Base-by-base conservation (phyloP, 2,329 filamentous ascomycete genomes). In the Penicillium sp. region DNA sequence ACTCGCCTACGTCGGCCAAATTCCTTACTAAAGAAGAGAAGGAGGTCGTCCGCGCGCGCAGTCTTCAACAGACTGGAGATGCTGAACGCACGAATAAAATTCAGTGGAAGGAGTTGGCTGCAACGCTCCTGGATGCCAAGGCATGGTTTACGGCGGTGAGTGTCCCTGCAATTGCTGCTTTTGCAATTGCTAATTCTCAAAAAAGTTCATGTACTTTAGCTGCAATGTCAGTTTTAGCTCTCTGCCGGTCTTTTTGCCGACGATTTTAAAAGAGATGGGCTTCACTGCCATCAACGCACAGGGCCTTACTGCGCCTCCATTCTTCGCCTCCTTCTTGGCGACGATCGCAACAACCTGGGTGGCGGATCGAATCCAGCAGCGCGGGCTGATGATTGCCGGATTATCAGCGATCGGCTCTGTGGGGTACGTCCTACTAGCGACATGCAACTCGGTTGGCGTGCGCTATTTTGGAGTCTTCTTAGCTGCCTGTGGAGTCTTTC, bases 281-380 rank as follows among this genome's bases (percentile, higher is more conserved):
- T 89, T 84, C 68, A 79, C 78, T 0, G 72, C 77, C 12, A 78
- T 88, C 52, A 75, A 82, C 50, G 83, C 87, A 0, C 86, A 90
- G 67, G 87, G 86, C 1, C 76, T 90, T 10, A 84, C 84, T 0
- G 84, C 85, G 0, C 86, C 86, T 1, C 84, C 86, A 0, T 88
- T 86, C 66, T 81, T 89, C 58, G 67, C 86, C 13, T 78, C 84
- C 1, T 88, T 86, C 63, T 58, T 86, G 10, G 68, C 82, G 20
- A 85, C 82, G 39, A 77, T 89, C 51, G 59, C 62, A 8, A 80
- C 80, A 1, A 82, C 83, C 4, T 86, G 76, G 64, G 64, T 87
- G 31, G 83, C 84, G n/a, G 86, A 89, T 69, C 76, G 75, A 12
- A 75, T 78, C 1, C 78, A 80, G 54, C 84, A 87, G 63, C 82